These are phyloP conservation scores for Neurospora sp. DNA, from an alignment of 495 filamentous ascomycete species.

Conservation along the genomic window DNA sequence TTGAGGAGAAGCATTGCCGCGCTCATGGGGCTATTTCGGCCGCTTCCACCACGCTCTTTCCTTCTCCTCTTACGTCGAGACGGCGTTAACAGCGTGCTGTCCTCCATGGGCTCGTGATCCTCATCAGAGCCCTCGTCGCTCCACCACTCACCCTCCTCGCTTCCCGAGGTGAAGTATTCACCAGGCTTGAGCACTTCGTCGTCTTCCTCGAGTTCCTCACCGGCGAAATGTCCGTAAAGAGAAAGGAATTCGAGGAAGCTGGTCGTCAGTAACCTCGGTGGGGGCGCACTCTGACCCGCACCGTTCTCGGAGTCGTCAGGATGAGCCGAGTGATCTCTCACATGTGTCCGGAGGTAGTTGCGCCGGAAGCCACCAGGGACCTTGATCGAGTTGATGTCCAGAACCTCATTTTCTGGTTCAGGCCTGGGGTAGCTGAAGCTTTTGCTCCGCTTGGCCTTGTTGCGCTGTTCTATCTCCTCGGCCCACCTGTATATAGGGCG, in stretches of 20 bases:
- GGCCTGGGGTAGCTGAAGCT: constrained; percentile 75
- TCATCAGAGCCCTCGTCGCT: constrained; percentile 48
- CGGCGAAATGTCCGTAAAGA: constrained; percentile 93
- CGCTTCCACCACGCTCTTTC: constrained; percentile 59
- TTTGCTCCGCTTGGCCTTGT: constrained; percentile 58
- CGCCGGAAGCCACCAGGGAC: constrained; percentile 87
- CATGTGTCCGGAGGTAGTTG: constrained; percentile 69
- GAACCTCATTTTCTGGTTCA: constrained; percentile 62
- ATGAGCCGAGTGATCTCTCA: constrained; percentile 42
- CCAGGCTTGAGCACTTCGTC: constrained; percentile 77
- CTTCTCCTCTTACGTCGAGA: constrained; percentile 59
- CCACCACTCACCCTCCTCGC: constrained; percentile 41
- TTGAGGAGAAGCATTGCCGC: constrained; percentile 82
- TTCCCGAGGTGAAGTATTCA: constrained; percentile 72
- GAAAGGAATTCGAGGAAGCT: constrained; percentile 94
- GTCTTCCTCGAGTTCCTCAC: constrained; percentile 91
- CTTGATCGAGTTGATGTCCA: constrained; percentile 80
- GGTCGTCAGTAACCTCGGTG: constrained; percentile 63
- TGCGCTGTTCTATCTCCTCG: constrained; percentile 61
- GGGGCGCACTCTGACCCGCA: constrained; percentile 26
- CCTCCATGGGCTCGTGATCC: constrained; percentile 65
- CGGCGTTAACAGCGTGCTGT: constrained; percentile 67
- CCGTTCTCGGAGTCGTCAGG: constrained; percentile 36
- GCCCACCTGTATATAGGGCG: constrained; percentile 91
- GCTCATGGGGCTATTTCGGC: constrained; percentile 59